Evolutionary conservation across 2,329 filamentous ascomycete genomes (phyloP), one percentile per base, ranked within the genome.

Genomic region (Emericellopsis atlantica): DNA sequence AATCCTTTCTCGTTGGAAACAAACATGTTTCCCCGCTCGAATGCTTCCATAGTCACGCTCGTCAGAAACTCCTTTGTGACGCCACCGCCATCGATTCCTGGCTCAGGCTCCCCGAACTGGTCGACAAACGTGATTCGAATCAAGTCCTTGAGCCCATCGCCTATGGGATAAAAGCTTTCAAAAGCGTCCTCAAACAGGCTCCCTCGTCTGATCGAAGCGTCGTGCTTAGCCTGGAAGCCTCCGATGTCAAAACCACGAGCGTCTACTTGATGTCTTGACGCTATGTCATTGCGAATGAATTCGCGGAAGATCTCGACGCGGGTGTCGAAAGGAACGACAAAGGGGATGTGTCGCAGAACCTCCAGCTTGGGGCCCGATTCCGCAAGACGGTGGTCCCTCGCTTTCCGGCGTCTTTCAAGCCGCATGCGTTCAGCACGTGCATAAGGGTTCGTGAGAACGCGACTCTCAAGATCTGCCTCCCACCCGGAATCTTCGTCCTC

Each of bases 61-160:
- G 81, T 95, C 11, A 98, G 69, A 46, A 98, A 98, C 53, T 98
- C 92, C 51, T 98, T 98, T 2, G 90, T 95, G 8, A 98, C 92
- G 46, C 92, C 92, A 8, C 92, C 92, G 1, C 92, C 92, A 54
- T 98, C 92, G 42, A 98, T 96, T 9, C 92, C 92, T 11, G 90
- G 90, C 61, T 98, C 92, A 7, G 77, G 71, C 1, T 81, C 76
- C 45, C 84, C 84, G 49, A 94, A 98, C 44, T 88, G 76, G 55
- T 98, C 92, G 35, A 95, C 80, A 57, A 98, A 98, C 0, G 86
- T 92, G 52, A 98, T 96, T 54, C 94, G 87, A 31, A 98, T 95
- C 0, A 88, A 87, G 54, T 96, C 90, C 55, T 96, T 96, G 42
- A 98, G 63, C 1, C 80, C 81, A 12, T 90, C 84, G 0, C 83